Evolutionary conservation across 345 rosid species (phyloP).

Genomic region (Citrus maxima): DNA sequence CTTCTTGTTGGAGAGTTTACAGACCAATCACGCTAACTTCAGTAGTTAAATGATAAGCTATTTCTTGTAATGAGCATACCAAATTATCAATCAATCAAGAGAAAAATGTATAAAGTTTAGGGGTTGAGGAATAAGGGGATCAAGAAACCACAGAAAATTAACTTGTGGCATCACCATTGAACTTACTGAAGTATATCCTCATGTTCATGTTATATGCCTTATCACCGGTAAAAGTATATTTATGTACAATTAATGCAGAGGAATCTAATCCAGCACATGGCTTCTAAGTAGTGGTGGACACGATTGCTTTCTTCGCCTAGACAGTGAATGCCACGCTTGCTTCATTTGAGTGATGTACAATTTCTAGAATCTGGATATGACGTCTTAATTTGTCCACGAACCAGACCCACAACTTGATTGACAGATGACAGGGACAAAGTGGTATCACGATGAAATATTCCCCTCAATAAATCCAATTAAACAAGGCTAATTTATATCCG

Average conservation of each 20-base stretch:
- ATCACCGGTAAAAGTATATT: neutral
- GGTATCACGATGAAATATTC: slow-evolving; percentile 40
- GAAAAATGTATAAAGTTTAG: neutral
- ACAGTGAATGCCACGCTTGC: slow-evolving; percentile 19
- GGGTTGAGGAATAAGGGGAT: neutral
- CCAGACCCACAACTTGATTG: slow-evolving; percentile 21
- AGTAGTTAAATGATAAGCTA: neutral
- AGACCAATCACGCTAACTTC: neutral
- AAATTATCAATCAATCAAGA: neutral
- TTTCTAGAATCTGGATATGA: slow-evolving; percentile 31
- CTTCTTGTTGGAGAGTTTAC: neutral
- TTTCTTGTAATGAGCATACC: neutral
- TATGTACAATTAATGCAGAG: too few relatives aligned
- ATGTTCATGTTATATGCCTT: neutral
- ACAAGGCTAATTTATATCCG: slow-evolving; percentile 17
- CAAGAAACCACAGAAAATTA: neutral
- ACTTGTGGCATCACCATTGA: neutral
- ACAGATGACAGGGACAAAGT: slow-evolving; percentile 24
- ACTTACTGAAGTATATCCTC: neutral
- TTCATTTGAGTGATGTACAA: slow-evolving; percentile 20
- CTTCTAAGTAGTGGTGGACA: slow-evolving; percentile 16
- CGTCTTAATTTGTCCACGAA: slow-evolving; percentile 21
- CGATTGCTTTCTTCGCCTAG: slow-evolving; percentile 18
- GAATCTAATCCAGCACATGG: slow-evolving; percentile 11
- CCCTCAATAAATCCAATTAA: slow-evolving; percentile 32